Percentiles rank a stretch among this genome's conserved stretches.
Evolutionary conservation across 1,139 yeast genomes (phyloP).

Genomic region (Lodderomyces parapsilosis): DNA sequence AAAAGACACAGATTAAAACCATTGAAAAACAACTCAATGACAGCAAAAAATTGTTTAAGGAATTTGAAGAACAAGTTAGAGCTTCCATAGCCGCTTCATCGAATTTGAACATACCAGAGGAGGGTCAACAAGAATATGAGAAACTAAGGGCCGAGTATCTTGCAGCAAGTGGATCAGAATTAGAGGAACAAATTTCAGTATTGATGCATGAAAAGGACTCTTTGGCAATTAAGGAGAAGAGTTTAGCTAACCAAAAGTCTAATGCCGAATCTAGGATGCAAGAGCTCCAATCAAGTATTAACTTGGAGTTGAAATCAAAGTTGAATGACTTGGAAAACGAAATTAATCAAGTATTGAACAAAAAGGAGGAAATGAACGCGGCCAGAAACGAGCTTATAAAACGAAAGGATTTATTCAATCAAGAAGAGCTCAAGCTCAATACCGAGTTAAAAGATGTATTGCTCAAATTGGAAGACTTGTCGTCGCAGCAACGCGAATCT

Average conservation of each 20-base stretch:
- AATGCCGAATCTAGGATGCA: slow-evolving; percentile 40
- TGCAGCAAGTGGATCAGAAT: slow-evolving; percentile 55
- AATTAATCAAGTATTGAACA: slow-evolving; percentile 32
- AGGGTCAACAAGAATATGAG: slow-evolving; percentile 61
- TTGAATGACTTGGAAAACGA: slow-evolving; percentile 33
- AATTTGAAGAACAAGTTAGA: slow-evolving; percentile 38
- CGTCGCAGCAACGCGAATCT: slow-evolving; percentile 75
- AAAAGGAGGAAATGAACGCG: slow-evolving; percentile 42
- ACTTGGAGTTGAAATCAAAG: slow-evolving; percentile 31
- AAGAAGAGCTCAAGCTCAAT: slow-evolving; percentile 56
- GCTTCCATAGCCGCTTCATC: slow-evolving; percentile 39
- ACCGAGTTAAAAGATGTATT: slow-evolving; percentile 65
- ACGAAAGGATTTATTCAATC: slow-evolving; percentile 44
- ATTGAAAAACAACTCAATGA: slow-evolving; percentile 49
- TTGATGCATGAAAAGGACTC: slow-evolving; percentile 47
- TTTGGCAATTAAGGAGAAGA: slow-evolving; percentile 35
- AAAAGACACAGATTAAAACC: slow-evolving; percentile 40
- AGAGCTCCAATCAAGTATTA: slow-evolving; percentile 29
- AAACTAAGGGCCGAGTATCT: slow-evolving; percentile 56
- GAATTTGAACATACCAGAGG: slow-evolving; percentile 17
- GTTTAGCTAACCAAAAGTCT: slow-evolving; percentile 43
- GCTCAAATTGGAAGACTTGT: slow-evolving; percentile 63
- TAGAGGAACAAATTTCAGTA: slow-evolving; percentile 51
- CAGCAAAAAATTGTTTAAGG: slow-evolving; percentile 41
- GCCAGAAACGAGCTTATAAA: slow-evolving; percentile 41